phyloP scores from a whole-genome alignment of 75 land plant species.

The Adiantum capillusveneris region DNA sequence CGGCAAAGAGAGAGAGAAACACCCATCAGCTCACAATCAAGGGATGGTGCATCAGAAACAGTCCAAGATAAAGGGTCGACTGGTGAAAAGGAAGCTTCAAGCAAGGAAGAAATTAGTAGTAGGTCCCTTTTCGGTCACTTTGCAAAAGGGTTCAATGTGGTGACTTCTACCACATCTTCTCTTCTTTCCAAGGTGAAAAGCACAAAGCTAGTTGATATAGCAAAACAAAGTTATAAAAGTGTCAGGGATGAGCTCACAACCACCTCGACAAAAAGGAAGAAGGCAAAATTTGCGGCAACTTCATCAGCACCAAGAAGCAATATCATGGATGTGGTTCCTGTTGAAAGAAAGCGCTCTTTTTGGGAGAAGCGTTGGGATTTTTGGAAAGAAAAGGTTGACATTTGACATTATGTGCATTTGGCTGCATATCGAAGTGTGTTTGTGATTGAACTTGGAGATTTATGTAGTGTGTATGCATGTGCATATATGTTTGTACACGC shows the following conservation, averaged over 20 bases:
- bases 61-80: too few relatives aligned
- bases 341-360: slow-evolving; percentile 43
- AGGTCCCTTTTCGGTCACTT: background rate
- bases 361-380: slow-evolving; percentile 73
- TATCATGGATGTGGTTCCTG: slow-evolving; percentile 56
- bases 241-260: slow-evolving; percentile 70
- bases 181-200: slow-evolving; percentile 39
- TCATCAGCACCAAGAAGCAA: slow-evolving; percentile 38
- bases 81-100: background rate
- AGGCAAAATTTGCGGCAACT: slow-evolving; percentile 22
- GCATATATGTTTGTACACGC: background rate
- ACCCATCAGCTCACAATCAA: background rate
- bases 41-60: too few relatives aligned
- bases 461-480: background rate
- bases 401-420: background rate
- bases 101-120: background rate
- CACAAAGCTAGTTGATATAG: slow-evolving; percentile 51
- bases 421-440: background rate
- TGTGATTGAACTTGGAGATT: background rate
- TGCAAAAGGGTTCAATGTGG: background rate
- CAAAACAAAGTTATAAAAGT: slow-evolving; percentile 56
- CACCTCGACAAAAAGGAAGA: slow-evolving; percentile 36
- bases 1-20: background rate
- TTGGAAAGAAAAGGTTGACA: slow-evolving; percentile 58
- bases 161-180: background rate